A percentile compares a stretch with the other conserved stretches of the same genome.
phyloP scores from a whole-genome alignment of 148 eudicot species.

The Camellia sinensis region DNA sequence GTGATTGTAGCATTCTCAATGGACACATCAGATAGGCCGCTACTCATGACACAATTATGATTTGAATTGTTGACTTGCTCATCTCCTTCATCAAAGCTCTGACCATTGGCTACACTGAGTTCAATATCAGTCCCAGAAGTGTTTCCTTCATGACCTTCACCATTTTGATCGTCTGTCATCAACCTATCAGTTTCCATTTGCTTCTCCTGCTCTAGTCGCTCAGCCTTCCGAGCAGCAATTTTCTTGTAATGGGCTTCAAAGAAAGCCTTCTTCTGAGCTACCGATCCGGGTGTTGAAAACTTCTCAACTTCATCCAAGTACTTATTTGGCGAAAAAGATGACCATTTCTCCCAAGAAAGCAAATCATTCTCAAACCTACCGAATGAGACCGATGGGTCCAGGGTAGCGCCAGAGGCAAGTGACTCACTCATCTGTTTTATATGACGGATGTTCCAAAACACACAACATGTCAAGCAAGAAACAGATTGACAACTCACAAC shows the following conservation, averaged over 20 bases:
- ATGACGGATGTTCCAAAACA: neutral
- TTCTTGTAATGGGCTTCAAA: conserved; percentile 94
- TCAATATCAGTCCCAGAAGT: conserved; percentile 10
- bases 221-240: conserved; percentile 77
- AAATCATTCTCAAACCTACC: conserved; percentile 88
- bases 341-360: conserved; percentile 98
- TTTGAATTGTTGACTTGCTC: conserved; percentile 9
- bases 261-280: conserved; percentile 92
- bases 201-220: conserved; percentile 53
- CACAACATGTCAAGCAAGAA: conserved; percentile 15
- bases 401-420: conserved; percentile 23
- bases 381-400: conserved; percentile 79
- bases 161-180: conserved; percentile 24
- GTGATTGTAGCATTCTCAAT: conserved; percentile 21
- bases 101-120: neutral
- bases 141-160: conserved; percentile 16
- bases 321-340: conserved; percentile 88
- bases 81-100: conserved; percentile 15
- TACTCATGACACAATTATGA: conserved; percentile 1
- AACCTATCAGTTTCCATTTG: conserved; percentile 24
- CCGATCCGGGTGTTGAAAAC: conserved; percentile 90
- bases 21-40: conserved; percentile 21
- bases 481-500: conserved; percentile 7
- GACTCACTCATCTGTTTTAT: conserved; percentile 73
- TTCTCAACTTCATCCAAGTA: conserved; percentile 92